Percentiles rank a stretch among this genome's conserved stretches.
Conservation (phyloP, 2,329 filamentous ascomycete genomes). For the Trichoderma brevicompactum region DNA sequence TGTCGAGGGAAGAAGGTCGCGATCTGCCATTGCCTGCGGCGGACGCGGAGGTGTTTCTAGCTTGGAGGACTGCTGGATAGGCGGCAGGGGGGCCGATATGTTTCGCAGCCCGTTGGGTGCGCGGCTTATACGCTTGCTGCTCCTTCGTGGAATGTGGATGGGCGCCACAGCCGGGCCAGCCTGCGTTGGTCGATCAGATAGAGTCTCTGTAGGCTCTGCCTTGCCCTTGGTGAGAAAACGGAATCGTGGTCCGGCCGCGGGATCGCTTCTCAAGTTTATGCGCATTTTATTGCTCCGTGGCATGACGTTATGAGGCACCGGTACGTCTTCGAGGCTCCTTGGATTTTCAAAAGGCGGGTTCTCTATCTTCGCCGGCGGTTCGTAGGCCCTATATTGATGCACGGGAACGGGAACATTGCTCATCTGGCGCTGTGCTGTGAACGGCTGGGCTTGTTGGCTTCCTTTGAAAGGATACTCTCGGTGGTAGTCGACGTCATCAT, state of each 20-base stretch:
- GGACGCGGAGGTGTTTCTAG: slow-evolving; percentile 42
- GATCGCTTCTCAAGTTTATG: slow-evolving; percentile 7
- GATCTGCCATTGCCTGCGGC: slow-evolving; percentile 39
- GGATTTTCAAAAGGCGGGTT: slow-evolving; percentile 5
- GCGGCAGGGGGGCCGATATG: slow-evolving; percentile 22
- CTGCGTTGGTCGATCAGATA: slow-evolving; percentile 55
- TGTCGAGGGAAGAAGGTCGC: slow-evolving; percentile 44
- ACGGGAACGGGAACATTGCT: background rate
- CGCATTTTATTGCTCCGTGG: slow-evolving; percentile 19
- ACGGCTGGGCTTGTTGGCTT: slow-evolving; percentile 30
- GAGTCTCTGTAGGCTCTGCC: slow-evolving; percentile 39
- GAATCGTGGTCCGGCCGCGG: slow-evolving; percentile 43
- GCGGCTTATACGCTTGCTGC: slow-evolving; percentile 47
- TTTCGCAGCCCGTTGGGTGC: slow-evolving; percentile 24
- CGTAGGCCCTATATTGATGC: slow-evolving; percentile 7
- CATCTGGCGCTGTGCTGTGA: slow-evolving; percentile 27
- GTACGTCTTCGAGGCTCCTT: background rate
- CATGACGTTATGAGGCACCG: slow-evolving; percentile 2
- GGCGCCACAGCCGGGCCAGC: slow-evolving; percentile 62
- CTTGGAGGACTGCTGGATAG: slow-evolving; percentile 34
- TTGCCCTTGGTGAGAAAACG: slow-evolving; percentile 43
- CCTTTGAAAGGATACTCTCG: slow-evolving; percentile 37
- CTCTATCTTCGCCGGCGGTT: slow-evolving; percentile 30
- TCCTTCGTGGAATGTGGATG: slow-evolving; percentile 59
- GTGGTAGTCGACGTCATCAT: slow-evolving; percentile 48